Evolutionary conservation across 257 asterid genomes (phyloP).

Genomic region (Catharanthus roseus): DNA sequence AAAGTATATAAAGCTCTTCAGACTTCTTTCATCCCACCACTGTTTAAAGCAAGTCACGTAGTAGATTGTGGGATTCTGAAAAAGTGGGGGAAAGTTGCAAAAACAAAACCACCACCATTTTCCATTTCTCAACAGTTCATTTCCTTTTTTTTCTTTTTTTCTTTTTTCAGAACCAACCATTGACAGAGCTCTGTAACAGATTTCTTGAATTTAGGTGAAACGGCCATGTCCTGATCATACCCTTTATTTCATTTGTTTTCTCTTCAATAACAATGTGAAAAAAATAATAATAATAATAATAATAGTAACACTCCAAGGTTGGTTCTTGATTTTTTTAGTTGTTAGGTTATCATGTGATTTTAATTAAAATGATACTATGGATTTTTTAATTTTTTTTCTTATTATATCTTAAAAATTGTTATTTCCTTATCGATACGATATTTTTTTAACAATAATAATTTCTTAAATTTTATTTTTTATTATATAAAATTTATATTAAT

Average conservation of each 20-base stretch:
- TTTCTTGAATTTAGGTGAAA: slow-evolving; percentile 1
- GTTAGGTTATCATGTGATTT: neutral
- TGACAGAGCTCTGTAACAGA: neutral
- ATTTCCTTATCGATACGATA: too few relatives aligned
- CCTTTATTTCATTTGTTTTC: neutral
- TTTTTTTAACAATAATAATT: too few relatives aligned
- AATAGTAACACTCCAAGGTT: neutral
- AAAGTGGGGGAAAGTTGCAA: slow-evolving; percentile 10
- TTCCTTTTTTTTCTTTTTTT: too few relatives aligned
- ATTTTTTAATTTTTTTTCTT: too few relatives aligned
- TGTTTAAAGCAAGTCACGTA: slow-evolving; percentile 38
- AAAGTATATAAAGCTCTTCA: slow-evolving; percentile 17
- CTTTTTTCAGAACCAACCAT: neutral
- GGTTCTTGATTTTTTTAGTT: too few relatives aligned
- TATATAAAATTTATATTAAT: too few relatives aligned
- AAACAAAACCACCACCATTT: neutral
- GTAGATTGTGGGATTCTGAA: slow-evolving; percentile 16
- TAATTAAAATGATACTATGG: too few relatives aligned
- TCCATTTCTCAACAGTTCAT: neutral
- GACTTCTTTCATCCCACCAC: neutral
- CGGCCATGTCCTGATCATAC: neutral
- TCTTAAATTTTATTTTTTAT: too few relatives aligned
- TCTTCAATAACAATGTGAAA: neutral
- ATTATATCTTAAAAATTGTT: too few relatives aligned
- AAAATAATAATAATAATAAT: too few relatives aligned